Evolutionary conservation across 257 asterid species (phyloP).

Genomic region (Scutellaria baicalensis): DNA sequence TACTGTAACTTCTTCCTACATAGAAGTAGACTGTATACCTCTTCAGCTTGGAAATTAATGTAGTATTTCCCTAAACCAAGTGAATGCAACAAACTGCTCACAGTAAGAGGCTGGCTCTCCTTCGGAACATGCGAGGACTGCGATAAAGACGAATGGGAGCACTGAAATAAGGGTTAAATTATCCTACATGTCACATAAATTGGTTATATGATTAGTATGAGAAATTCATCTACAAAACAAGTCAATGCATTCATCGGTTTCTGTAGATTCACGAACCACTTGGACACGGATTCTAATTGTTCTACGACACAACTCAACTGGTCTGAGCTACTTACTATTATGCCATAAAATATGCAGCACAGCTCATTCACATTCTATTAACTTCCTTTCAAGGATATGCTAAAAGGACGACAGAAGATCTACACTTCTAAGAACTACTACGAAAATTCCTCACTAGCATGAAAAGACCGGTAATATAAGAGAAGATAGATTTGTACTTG

Average conservation of each 20-base stretch:
- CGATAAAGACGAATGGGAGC: background rate
- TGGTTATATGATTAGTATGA: background rate
- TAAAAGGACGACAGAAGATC: background rate
- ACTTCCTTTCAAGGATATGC: background rate
- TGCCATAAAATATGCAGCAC: background rate
- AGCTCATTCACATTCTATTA: background rate
- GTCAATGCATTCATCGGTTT: background rate
- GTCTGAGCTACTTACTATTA: background rate
- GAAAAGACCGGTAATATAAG: background rate
- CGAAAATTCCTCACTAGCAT: background rate
- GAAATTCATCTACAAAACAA: background rate
- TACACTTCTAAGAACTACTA: background rate
- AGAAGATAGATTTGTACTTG: slow-evolving; percentile 31
- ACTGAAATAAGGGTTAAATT: background rate
- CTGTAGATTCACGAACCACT: background rate
- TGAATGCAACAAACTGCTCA: slow-evolving; percentile 42
- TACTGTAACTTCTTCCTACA: background rate
- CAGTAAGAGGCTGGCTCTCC: slow-evolving; percentile 45
- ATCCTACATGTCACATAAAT: background rate
- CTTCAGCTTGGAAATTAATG: slow-evolving; percentile 72
- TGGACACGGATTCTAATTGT: background rate
- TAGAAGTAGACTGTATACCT: slow-evolving; percentile 29
- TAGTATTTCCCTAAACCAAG: slow-evolving; percentile 62
- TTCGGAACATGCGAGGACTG: slow-evolving; percentile 19
- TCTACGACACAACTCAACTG: background rate